Evolutionary conservation across 495 filamentous ascomycete genomes (phyloP), one percentile per base, ranked within the genome.

Genomic region (Talaromyces adpressus): DNA sequence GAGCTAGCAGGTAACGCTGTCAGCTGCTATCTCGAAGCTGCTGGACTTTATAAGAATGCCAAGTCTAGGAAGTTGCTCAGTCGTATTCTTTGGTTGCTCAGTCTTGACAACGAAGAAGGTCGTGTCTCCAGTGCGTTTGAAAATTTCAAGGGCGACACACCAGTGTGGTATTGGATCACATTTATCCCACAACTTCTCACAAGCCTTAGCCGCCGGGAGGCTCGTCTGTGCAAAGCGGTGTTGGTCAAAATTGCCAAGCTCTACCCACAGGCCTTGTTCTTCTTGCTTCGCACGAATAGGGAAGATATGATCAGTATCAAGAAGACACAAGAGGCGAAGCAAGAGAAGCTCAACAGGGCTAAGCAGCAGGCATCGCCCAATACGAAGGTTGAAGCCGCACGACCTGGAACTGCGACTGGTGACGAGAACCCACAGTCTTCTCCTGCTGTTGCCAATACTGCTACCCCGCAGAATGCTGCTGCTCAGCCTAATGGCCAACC

Each of bases 91-190:
- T 99, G 95, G 95, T 82, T 99, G 34, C 82, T 99, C 23, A 97
- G 93, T 72, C 78, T 99, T 63, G 95, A 99, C 70, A 91, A 97
- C 66, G 81, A 90, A 0, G 90, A 90, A 68, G 91, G 89, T 47
- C 85, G 81, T 29, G 87, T 99, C 57, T 86, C 89, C 3, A 76
- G 85, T 61, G 88, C 91, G 8, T 98, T 96, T 66, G 91, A 95
- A 64, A 89, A 90, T 63, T 98, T 91, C 78, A 97, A 97, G 78
- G 95, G 92, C 51, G 95, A 99, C 45, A 92, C 89, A 6, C 92
- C 91, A 1, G 89, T 94, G 18, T 99, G 95, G 95, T 98, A 97
- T 74, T 99, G 95, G 95, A 97, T 97, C 62, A 97, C 94, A 0
- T 99, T 92, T 72, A 97, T 99, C 66, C 95, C 95, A 23, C 95